Conservation (phyloP, 192 early-diverging fungal genomes). For the Coemansia sp. region DNA sequence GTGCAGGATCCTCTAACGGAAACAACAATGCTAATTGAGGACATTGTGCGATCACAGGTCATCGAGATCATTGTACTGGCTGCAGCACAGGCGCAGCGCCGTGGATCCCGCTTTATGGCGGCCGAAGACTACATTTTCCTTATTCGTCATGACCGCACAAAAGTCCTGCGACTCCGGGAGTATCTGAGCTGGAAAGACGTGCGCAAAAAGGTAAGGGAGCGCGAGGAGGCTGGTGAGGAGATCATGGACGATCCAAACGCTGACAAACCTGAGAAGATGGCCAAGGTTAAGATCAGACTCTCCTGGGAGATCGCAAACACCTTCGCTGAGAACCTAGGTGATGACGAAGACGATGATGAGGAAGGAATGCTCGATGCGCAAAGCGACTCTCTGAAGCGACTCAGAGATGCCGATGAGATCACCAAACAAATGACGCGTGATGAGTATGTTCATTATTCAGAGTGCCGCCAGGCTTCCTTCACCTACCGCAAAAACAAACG, state of each 20-base stretch:
- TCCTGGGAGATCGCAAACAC: conserved; percentile 89
- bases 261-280: conserved; percentile 56
- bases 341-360: conserved; percentile 84
- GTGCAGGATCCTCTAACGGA: conserved; percentile 85
- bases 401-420: conserved; percentile 88
- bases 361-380: conserved; percentile 86
- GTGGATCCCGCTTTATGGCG: conserved; percentile 75
- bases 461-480: conserved; percentile 97
- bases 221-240: conserved; percentile 58
- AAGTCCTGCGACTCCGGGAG: conserved; percentile 85
- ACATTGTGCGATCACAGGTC: conserved; percentile 92
- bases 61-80: conserved; percentile 91
- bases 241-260: conserved; percentile 50
- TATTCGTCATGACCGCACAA: conserved; percentile 91
- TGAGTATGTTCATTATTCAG: conserved; percentile 98
- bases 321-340: conserved; percentile 74
- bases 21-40: conserved; percentile 89
- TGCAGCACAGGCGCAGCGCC: conserved; percentile 79
- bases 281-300: conserved; percentile 79
- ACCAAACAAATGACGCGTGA: conserved; percentile 94
- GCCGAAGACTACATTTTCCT: conserved; percentile 96
- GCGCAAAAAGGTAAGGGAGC: conserved; percentile 88
- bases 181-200: conserved; percentile 97
- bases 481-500: conserved; percentile 91
- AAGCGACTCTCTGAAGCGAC: conserved; percentile 81